Base-by-base conservation (phyloP, 768 basidiomycete genomes). In the Terana coerulea region DNA sequence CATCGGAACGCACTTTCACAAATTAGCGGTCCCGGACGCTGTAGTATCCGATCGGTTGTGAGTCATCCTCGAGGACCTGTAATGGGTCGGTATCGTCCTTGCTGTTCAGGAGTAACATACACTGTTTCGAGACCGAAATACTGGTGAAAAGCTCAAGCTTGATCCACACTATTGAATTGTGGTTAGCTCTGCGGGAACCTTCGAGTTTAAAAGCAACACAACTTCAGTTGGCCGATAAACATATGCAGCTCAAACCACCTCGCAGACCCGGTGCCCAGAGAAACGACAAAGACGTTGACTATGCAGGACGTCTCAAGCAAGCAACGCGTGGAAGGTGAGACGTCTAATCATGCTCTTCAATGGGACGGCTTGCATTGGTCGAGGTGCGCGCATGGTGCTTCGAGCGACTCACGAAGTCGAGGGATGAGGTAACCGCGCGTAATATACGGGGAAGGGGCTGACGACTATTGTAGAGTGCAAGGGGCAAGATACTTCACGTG, bases 81-180 rank as follows among this genome's bases (percentile, higher is more conserved):
- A 88, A 58, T 6, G 79, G 68, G 33, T 71, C 67, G 2, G 70
- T 62, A 53, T 81, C 79, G 10, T 70, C 73, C 42, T 84, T 78
- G 2, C 83, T 77, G 3, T 81, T 77, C 28, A 79, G 75, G 9
- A 97, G 65, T 0, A 76, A 68, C 39, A 98, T 78, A 1, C 66
- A 53, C 62, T 98, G 95, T 55, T 86, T 85, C 46, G 72, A 72
- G 3, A 77, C 75, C 1, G 88, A 83, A 45, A 98, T 87, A 21
- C 95, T 95, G n/a, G 95, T 98, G 60, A 97, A 80, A 49, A 84
- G 77, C 64, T 94, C 91, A 26, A 98, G 80, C 62, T 92, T 97
- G 49, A 60, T 56, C 63, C 63, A 36, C 12, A n/a, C n/a, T n/a
- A n/a, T n/a, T n/a, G 42, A 29, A 2, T 24, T 24, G 2, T 10